phyloP scores from a whole-genome alignment of 2,329 filamentous ascomycete genomes.

The Dactylellina cionopaga region DNA sequence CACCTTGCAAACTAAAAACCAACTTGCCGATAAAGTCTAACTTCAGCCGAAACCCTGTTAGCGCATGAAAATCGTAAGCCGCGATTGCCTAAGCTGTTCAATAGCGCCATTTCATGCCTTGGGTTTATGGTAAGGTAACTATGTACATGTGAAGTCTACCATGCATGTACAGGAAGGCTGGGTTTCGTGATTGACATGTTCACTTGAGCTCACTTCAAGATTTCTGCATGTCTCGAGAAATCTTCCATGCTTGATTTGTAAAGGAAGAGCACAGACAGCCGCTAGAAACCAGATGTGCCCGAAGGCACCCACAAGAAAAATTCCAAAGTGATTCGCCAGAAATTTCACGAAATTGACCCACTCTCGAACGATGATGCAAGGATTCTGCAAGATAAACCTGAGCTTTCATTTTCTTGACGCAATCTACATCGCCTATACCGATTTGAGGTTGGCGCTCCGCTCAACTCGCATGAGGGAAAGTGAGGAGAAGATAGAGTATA shows the following conservation, averaged over 20 bases:
- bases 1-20: slow-evolving; percentile 2
- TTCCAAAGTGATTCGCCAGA: slow-evolving; percentile 28
- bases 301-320: slow-evolving; percentile 15
- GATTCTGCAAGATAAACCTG: slow-evolving; percentile 42
- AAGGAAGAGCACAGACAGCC: slow-evolving; percentile 1
- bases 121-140: slow-evolving; percentile 37
- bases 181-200: slow-evolving; percentile 31
- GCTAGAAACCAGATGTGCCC: not conserved
- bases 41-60: slow-evolving; percentile 17
- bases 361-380: slow-evolving; percentile 18
- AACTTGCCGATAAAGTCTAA: slow-evolving; percentile 6
- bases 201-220: slow-evolving; percentile 32
- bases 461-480: slow-evolving; percentile 19
- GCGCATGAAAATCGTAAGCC: slow-evolving; percentile 29
- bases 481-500: slow-evolving; percentile 33
- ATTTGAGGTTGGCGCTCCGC: slow-evolving; percentile 42
- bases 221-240: slow-evolving; percentile 22
- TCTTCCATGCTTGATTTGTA: slow-evolving; percentile 27
- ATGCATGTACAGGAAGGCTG: slow-evolving; percentile 18
- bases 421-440: slow-evolving; percentile 36
- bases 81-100: slow-evolving; percentile 15
- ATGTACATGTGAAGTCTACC: too few relatives aligned
- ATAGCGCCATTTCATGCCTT: slow-evolving; percentile 35
- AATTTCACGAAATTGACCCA: slow-evolving; percentile 20
- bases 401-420: slow-evolving; percentile 9